phyloP scores from a whole-genome alignment of 2,329 filamentous ascomycete genomes.

The Trichoderma semiorbis region DNA sequence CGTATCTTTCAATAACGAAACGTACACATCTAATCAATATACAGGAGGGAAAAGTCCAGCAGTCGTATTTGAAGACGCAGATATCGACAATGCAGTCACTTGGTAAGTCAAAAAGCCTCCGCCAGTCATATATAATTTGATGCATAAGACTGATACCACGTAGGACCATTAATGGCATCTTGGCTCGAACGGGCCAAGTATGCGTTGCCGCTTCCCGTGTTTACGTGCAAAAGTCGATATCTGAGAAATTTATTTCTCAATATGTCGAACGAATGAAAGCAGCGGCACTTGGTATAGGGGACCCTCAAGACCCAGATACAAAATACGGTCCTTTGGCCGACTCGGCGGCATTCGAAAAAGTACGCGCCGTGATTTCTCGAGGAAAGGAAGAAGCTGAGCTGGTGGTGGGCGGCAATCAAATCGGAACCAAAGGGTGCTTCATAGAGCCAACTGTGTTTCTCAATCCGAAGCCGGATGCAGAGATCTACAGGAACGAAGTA shows the following conservation, averaged over 20 bases:
- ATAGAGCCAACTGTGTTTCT: constrained; percentile 30
- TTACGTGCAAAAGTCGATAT: constrained; percentile 46
- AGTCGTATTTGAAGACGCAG: not conserved
- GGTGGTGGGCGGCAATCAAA: constrained; percentile 20
- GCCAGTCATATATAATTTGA: not conserved
- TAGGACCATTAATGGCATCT: constrained; percentile 41
- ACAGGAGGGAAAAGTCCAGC: not conserved
- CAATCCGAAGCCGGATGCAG: constrained; percentile 28
- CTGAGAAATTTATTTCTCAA: not conserved
- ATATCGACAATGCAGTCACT: not conserved
- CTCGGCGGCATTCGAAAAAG: constrained; percentile 46
- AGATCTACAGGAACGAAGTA: constrained; percentile 57
- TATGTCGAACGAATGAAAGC: not conserved
- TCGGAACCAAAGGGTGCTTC: constrained; percentile 24
- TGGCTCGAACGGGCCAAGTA: constrained; percentile 54
- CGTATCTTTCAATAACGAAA: constrained; percentile 25
- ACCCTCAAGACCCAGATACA: constrained; percentile 33
- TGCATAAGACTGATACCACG: constrained; percentile 14
- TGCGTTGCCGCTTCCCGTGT: constrained; percentile 58
- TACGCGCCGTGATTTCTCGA: constrained; percentile 42
- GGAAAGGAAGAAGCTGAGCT: constrained; percentile 38
- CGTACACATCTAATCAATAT: not conserved
- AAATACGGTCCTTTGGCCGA: constrained; percentile 49
- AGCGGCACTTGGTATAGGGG: constrained; percentile 37
- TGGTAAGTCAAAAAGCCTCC: not conserved